Conservation (phyloP, 306 rosid genomes). For the Rubus idaeus region DNA sequence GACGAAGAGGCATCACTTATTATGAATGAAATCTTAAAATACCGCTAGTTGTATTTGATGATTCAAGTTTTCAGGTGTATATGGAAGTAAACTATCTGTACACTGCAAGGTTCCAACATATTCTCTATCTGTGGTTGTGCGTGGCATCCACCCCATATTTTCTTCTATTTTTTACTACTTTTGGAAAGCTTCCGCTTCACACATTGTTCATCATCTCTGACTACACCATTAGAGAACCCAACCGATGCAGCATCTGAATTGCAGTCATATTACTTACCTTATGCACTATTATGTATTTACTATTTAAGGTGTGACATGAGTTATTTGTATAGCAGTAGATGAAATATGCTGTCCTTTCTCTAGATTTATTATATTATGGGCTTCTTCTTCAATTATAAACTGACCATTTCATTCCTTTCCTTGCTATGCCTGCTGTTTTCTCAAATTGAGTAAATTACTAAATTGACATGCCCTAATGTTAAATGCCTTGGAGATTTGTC, state of each 20-base stretch:
- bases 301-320: no score
- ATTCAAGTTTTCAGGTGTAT: not conserved
- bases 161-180: not conserved
- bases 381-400: no score
- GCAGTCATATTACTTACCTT: no score
- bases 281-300: no score
- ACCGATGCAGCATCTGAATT: not conserved
- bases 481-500: no score
- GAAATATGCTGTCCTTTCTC: no score
- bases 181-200: not conserved
- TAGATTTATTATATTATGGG: no score
- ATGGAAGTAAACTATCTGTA: constrained; percentile 1
- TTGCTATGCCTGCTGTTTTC: no score
- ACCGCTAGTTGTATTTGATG: not conserved
- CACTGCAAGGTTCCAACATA: not conserved
- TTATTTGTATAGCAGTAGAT: no score
- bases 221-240: not conserved
- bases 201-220: not conserved
- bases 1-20: not conserved
- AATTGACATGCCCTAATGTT: no score
- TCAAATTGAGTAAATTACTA: no score
- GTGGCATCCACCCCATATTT: not conserved
- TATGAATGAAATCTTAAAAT: not conserved
- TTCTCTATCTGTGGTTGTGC: constrained; percentile 3
- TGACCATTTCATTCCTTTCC: no score